phyloP scores from a whole-genome alignment of 805 yeast genomes.

The Pichia exigua region DNA sequence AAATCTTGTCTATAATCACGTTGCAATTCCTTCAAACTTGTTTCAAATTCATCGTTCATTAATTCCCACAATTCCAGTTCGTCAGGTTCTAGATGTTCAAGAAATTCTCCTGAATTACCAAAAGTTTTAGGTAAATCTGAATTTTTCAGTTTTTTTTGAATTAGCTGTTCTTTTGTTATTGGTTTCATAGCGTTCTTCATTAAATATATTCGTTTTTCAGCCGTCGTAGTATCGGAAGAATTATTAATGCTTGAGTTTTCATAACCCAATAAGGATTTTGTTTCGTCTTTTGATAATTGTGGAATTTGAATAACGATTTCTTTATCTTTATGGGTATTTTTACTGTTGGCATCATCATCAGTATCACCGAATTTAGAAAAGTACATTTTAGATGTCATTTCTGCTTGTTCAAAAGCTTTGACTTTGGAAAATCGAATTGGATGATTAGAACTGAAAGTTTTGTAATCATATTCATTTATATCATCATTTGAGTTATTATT shows the following conservation, averaged over 20 bases:
- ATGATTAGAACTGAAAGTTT: slow-evolving; percentile 28
- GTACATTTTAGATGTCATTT: slow-evolving; percentile 25
- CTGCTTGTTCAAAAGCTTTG: slow-evolving; percentile 32
- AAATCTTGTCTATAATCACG: slow-evolving; percentile 3
- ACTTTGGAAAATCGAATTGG: slow-evolving; percentile 29
- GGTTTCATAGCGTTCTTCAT: slow-evolving; percentile 25
- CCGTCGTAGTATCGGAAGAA: slow-evolving; percentile 1
- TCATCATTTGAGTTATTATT: slow-evolving; percentile 20
- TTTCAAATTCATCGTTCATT: slow-evolving; percentile 28
- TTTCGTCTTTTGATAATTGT: slow-evolving; percentile 16
- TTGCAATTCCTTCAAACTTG: slow-evolving; percentile 18
- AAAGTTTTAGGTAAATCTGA: slow-evolving; percentile 23
- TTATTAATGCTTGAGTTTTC: background rate
- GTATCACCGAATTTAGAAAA: background rate
- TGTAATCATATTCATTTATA: slow-evolving; percentile 28
- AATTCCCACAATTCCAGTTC: slow-evolving; percentile 28
- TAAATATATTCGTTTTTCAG: slow-evolving; percentile 19
- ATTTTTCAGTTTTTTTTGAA: slow-evolving; percentile 15
- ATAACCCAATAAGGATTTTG: slow-evolving; percentile 7
- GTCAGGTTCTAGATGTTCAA: slow-evolving; percentile 21
- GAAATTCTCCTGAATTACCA: slow-evolving; percentile 22
- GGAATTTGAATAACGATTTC: slow-evolving; percentile 19
- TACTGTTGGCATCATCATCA: background rate
- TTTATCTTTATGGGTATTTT: background rate
- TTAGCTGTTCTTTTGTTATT: slow-evolving; percentile 18